These are phyloP conservation scores for Apostasia ramifera DNA, from an alignment of 106 monocot genomes.

Conservation along the genomic window DNA sequence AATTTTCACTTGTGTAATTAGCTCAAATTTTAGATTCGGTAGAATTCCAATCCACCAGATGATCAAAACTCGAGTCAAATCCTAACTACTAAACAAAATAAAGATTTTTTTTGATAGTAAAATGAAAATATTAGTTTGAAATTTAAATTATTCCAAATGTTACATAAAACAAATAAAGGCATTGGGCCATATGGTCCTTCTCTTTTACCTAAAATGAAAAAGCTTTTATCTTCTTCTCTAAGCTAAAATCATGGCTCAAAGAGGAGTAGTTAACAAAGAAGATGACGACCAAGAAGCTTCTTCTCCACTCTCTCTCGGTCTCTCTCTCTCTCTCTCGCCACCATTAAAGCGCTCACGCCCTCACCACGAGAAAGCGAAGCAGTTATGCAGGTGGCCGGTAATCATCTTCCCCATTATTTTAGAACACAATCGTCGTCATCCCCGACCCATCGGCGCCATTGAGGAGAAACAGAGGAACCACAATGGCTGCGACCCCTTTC, in stretches of 20 bases:
- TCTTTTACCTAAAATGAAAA: too few species aligned
- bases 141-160: too few species aligned
- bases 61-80: too few species aligned
- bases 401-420: not conserved
- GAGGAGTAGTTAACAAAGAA: not conserved
- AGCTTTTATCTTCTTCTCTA: not conserved
- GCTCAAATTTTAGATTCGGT: too few species aligned
- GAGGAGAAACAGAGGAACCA: not conserved
- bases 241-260: not conserved
- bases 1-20: too few species aligned
- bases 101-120: too few species aligned
- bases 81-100: too few species aligned
- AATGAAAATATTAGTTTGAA: too few species aligned
- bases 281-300: not conserved
- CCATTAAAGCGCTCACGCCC: slow-evolving; percentile 4
- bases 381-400: not conserved
- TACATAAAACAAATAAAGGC: too few species aligned
- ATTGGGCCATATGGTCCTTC: too few species aligned
- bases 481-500: not conserved
- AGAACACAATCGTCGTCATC: not conserved
- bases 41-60: too few species aligned
- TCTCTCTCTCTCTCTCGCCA: not conserved
- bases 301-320: not conserved
- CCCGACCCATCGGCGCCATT: too few species aligned
- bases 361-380: slow-evolving; percentile 6